Evolutionary conservation across 768 basidiomycete genomes (phyloP).

Genomic region (Jaapia argillacea): DNA sequence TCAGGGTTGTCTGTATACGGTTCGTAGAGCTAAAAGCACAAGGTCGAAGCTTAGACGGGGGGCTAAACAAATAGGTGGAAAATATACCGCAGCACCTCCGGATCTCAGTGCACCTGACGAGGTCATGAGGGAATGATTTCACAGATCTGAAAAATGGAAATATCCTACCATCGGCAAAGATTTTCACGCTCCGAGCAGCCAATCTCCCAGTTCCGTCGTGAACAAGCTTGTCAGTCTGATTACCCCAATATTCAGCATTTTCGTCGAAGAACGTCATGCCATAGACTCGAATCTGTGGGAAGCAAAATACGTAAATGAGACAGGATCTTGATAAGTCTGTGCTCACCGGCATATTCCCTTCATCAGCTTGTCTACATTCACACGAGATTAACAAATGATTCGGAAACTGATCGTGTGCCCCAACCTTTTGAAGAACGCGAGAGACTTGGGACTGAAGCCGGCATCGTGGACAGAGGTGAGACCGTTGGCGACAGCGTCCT

Average conservation of each 20-base stretch:
- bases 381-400: no score
- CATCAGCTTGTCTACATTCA: constrained; percentile 46
- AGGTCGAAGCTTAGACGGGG: background rate
- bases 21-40: constrained; percentile 48
- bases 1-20: constrained; percentile 74
- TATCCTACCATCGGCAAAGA: constrained; percentile 59
- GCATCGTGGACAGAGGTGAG: constrained; percentile 87
- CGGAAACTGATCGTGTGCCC: constrained; percentile 5
- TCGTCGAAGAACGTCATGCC: constrained; percentile 71
- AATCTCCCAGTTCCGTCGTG: constrained; percentile 52
- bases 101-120: constrained; percentile 68
- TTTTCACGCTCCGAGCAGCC: constrained; percentile 66
- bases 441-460: constrained; percentile 54
- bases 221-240: constrained; percentile 43
- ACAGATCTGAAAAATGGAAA: constrained; percentile 4
- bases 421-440: constrained; percentile 67
- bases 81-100: constrained; percentile 77
- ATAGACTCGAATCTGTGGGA: constrained; percentile 57
- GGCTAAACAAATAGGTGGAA: background rate
- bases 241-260: constrained; percentile 63
- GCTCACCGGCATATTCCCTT: constrained; percentile 48
- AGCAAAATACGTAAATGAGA: background rate
- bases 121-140: background rate
- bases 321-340: no score
- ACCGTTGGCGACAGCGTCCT: constrained; percentile 61